Conservation (phyloP, 768 basidiomycete species). For the Gymnopilus junonius region DNA sequence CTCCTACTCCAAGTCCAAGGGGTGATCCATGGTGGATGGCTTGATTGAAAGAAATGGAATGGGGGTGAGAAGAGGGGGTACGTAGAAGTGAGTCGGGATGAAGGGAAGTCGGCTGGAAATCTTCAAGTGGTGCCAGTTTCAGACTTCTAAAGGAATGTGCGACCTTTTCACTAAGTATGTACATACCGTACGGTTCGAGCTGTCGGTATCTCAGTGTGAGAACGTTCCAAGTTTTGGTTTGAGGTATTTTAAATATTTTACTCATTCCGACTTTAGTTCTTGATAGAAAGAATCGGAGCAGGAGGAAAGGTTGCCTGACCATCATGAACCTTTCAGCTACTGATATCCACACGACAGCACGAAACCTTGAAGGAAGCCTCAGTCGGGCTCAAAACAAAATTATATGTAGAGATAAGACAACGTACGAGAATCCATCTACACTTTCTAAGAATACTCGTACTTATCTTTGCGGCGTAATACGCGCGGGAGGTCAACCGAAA, state of each 20-base stretch:
- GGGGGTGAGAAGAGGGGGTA: background rate
- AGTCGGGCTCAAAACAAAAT: too few relatives aligned
- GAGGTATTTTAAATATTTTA: too few relatives aligned
- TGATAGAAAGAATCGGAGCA: background rate
- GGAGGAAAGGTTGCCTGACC: background rate
- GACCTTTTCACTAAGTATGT: background rate
- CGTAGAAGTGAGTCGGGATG: background rate
- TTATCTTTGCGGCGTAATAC: too few relatives aligned
- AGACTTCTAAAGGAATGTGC: background rate
- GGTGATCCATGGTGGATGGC: background rate
- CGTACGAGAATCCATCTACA: too few relatives aligned
- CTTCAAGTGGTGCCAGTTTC: background rate
- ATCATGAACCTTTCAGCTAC: too few relatives aligned
- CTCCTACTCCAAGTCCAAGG: too few relatives aligned
- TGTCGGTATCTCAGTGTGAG: background rate
- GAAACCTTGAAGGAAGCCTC: too few relatives aligned
- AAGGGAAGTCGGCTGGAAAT: background rate
- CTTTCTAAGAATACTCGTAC: too few relatives aligned
- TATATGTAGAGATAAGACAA: too few relatives aligned
- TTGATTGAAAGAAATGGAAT: background rate
- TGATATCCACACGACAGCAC: too few relatives aligned
- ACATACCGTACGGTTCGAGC: background rate
- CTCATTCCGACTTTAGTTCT: too few relatives aligned
- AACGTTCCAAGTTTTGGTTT: background rate
- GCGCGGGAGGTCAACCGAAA: background rate